A percentile compares a stretch with the other conserved stretches of the same genome.
These are phyloP conservation scores for Colletotrichum incanum DNA, from an alignment of 2,329 filamentous ascomycete species.

Conservation along the genomic window DNA sequence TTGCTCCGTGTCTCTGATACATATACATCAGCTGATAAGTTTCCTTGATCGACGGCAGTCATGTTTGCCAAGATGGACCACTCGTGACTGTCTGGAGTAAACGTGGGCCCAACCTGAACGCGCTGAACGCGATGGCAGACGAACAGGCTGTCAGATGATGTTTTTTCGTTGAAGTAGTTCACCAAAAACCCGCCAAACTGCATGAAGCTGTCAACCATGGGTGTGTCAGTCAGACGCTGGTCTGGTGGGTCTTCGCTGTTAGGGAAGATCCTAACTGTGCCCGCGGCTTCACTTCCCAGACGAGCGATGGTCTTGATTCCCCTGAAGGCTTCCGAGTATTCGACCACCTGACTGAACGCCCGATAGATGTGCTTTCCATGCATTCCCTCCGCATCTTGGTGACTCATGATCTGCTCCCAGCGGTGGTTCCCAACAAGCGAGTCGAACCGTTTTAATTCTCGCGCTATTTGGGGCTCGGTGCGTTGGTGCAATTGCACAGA, in stretches of 20 bases:
- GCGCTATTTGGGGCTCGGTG: not conserved
- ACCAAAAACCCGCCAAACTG: slow-evolving; percentile 43
- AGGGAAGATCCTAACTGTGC: not conserved
- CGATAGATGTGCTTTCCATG: slow-evolving; percentile 27
- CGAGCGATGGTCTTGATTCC: slow-evolving; percentile 16
- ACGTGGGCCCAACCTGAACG: not conserved
- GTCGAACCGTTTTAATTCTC: slow-evolving; percentile 8
- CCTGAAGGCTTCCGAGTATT: slow-evolving; percentile 9
- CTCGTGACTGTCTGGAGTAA: slow-evolving; percentile 6
- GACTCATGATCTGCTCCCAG: slow-evolving; percentile 1
- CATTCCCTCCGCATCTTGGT: slow-evolving; percentile 12
- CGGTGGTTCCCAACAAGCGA: slow-evolving; percentile 1
- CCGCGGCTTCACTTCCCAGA: not conserved
- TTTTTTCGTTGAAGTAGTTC: slow-evolving; percentile 37
- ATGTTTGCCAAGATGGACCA: slow-evolving; percentile 20
- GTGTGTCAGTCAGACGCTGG: slow-evolving; percentile 1
- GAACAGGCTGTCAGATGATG: not conserved
- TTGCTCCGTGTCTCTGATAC: slow-evolving; percentile 5
- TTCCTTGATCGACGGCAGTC: not conserved
- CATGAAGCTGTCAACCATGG: slow-evolving; percentile 37
- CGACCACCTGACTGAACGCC: not conserved
- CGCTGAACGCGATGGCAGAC: slow-evolving; percentile 23
- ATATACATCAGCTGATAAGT: slow-evolving; percentile 12
- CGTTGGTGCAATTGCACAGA: not conserved
- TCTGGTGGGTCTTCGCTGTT: not conserved